Evolutionary conservation across 768 basidiomycete species (phyloP).

Genomic region (Nidula microcarpa): DNA sequence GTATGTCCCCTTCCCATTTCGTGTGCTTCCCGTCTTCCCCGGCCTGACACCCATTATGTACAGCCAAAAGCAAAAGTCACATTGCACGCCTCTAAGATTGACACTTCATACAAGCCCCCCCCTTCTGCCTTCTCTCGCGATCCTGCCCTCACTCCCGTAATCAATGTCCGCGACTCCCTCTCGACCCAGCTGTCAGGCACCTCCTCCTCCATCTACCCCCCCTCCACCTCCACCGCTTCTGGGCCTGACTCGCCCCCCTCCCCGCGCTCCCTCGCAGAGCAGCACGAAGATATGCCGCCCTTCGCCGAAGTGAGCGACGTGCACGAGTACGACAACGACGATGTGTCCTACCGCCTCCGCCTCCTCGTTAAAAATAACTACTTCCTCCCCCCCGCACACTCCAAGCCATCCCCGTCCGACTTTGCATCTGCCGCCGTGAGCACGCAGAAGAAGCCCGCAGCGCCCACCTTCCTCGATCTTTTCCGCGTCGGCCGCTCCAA

Average conservation of each 20-base stretch:
- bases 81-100: constrained; percentile 23
- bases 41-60: background rate
- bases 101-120: constrained; percentile 29
- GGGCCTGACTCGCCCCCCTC: constrained; percentile 63
- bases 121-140: constrained; percentile 48
- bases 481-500: constrained; percentile 68
- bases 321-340: constrained; percentile 63
- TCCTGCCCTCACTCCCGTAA: constrained; percentile 36
- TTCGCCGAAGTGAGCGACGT: constrained; percentile 46
- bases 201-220: constrained; percentile 78
- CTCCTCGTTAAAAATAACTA: constrained; percentile 86
- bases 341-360: constrained; percentile 81
- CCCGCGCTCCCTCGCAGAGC: constrained; percentile 53
- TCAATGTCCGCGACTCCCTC: constrained; percentile 51
- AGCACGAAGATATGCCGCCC: constrained; percentile 39
- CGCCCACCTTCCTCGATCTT: constrained; percentile 65
- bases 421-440: constrained; percentile 41
- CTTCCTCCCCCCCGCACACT: constrained; percentile 84
- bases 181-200: constrained; percentile 62
- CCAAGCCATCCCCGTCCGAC: constrained; percentile 71
- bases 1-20: constrained; percentile 22
- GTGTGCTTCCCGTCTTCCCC: background rate
- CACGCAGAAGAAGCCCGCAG: constrained; percentile 40
- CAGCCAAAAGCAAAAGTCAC: constrained; percentile 27
- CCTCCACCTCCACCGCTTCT: constrained; percentile 63